Evolutionary conservation across 2,329 filamentous ascomycete species (phyloP).

Genomic region (Colletotrichum sp.): DNA sequence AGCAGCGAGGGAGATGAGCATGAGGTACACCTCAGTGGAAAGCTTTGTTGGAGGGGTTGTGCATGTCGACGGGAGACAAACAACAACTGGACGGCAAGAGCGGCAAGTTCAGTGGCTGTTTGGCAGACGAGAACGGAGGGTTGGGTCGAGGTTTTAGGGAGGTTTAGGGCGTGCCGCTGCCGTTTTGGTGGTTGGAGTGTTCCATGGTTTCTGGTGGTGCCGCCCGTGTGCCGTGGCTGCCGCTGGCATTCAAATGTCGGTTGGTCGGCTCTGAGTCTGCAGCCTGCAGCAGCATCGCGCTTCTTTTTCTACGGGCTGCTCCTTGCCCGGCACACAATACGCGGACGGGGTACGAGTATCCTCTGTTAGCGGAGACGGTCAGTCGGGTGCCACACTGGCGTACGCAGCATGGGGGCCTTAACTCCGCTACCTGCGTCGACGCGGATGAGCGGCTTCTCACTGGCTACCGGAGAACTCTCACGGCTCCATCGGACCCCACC

Average conservation of each 20-base stretch:
- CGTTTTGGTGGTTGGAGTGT: neutral
- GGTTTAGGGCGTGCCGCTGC: neutral
- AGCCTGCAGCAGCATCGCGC: neutral
- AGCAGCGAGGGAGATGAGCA: neutral
- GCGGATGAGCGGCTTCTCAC: neutral
- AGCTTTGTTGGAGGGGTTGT: neutral
- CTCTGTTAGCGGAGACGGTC: neutral
- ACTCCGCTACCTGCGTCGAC: neutral
- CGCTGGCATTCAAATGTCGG: neutral
- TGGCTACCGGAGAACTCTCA: constrained; percentile 5
- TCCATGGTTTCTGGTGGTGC: neutral
- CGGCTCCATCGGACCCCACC: neutral
- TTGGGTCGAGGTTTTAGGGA: neutral
- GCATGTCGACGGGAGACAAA: neutral
- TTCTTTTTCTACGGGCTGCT: neutral
- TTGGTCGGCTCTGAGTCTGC: neutral
- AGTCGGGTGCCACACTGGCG: neutral
- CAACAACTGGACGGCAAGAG: constrained; percentile 3
- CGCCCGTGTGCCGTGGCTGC: neutral
- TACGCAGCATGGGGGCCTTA: neutral
- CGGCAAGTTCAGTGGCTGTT: constrained; percentile 5
- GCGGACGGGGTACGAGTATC: neutral
- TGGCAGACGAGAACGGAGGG: neutral
- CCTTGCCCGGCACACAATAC: neutral
- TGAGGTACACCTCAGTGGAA: neutral